Conservation (phyloP, 2,329 filamentous ascomycete species). For the Fusarium gaditjirri region DNA sequence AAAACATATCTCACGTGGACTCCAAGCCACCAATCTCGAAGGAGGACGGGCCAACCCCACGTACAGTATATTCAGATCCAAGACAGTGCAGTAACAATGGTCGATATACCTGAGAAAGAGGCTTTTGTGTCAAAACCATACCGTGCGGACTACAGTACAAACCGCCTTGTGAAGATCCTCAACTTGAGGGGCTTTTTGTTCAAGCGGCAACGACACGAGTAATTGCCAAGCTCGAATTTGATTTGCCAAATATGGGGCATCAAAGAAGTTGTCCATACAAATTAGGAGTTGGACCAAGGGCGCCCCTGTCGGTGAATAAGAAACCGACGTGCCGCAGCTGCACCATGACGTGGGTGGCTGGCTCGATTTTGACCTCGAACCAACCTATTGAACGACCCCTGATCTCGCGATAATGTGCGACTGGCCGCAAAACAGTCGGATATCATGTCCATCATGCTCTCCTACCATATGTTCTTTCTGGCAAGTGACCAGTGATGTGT, state of each 20-base stretch:
- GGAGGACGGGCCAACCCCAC: not conserved
- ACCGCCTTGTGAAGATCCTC: conserved; percentile 5
- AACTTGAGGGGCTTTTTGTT: conserved; percentile 6
- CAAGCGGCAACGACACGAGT: conserved; percentile 19
- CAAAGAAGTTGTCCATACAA: not conserved
- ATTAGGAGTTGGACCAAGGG: not conserved
- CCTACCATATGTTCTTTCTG: not conserved
- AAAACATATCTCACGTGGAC: conserved; percentile 32
- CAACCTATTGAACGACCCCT: conserved; percentile 34
- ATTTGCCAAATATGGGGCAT: conserved; percentile 15
- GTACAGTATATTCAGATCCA: conserved; percentile 1
- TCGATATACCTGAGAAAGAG: not conserved
- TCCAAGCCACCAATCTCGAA: conserved; percentile 20
- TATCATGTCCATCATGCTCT: conserved; percentile 20
- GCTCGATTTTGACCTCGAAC: conserved; percentile 3
- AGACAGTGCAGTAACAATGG: not conserved
- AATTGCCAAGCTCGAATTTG: conserved; percentile 25
- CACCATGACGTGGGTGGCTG: conserved; percentile 45
- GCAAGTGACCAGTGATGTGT: not conserved
- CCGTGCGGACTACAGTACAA: conserved; percentile 1
- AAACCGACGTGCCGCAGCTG: conserved; percentile 26
- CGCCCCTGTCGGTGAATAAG: conserved; percentile 28
- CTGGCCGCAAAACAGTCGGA: conserved; percentile 12
- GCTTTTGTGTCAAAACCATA: not conserved
- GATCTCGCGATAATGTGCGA: conserved; percentile 22